phyloP scores from a whole-genome alignment of 495 filamentous ascomycete species.

The Acidomyces sp. region DNA sequence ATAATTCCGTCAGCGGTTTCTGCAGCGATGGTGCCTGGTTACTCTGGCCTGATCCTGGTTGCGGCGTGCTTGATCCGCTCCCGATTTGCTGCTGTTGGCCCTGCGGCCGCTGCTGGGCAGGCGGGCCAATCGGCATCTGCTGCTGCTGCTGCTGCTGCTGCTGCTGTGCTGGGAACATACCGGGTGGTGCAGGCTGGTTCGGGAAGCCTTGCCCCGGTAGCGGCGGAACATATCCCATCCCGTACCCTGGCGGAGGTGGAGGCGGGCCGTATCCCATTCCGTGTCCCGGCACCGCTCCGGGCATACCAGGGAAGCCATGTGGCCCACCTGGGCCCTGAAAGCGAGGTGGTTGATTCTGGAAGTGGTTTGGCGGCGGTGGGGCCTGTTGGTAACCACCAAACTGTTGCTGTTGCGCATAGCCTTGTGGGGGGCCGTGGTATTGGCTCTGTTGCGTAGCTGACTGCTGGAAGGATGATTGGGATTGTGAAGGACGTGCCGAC shows the following conservation, averaged over 20 bases:
- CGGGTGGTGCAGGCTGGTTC: constrained; percentile 26
- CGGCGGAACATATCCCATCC: constrained; percentile 15
- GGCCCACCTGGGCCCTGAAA: constrained; percentile 36
- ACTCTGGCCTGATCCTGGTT: constrained; percentile 8
- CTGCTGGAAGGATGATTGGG: too few relatives aligned
- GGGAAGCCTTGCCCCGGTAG: constrained; percentile 73
- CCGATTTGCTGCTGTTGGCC: constrained; percentile 34
- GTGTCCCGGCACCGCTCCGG: constrained; percentile 36
- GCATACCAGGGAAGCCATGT: constrained; percentile 50
- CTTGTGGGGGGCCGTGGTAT: constrained; percentile 15
- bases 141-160: too few relatives aligned
- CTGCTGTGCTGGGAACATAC: constrained; percentile 25
- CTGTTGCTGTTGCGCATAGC: constrained; percentile 26
- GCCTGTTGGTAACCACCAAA: constrained; percentile 27
- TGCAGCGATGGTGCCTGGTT: constrained; percentile 9
- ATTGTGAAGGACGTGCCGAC: constrained; percentile 25
- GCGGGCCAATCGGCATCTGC: constrained; percentile 30
- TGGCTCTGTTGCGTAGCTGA: constrained; percentile 28
- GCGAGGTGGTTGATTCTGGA: constrained; percentile 23
- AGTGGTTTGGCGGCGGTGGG: constrained; percentile 21
- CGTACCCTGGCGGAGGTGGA: constrained; percentile 38
- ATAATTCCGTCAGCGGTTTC: constrained; percentile 19
- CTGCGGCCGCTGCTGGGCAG: constrained; percentile 37
- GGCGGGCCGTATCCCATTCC: constrained; percentile 41
- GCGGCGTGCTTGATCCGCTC: constrained; percentile 18